These are phyloP conservation scores for Wickerhamomyces strasburgensis DNA, from an alignment of 805 yeast species.

Conservation along the genomic window DNA sequence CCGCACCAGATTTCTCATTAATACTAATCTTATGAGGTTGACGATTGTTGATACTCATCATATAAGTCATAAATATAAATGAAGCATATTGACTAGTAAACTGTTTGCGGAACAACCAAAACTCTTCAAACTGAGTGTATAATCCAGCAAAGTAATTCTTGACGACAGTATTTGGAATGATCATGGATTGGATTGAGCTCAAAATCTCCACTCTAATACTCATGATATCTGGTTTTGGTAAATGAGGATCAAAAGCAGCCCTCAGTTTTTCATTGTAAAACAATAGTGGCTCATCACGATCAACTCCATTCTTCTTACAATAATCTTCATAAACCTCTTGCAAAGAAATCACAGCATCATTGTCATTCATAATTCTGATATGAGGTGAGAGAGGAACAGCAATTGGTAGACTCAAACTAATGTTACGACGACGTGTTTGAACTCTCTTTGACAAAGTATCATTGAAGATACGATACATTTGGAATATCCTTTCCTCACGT, in stretches of 20 bases:
- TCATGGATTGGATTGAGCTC: slow-evolving; percentile 79
- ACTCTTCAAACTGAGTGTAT: slow-evolving; percentile 81
- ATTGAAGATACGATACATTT: slow-evolving; percentile 83
- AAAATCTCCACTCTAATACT: slow-evolving; percentile 88
- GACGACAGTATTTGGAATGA: slow-evolving; percentile 81
- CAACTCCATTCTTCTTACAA: slow-evolving; percentile 67
- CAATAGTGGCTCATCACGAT: slow-evolving; percentile 85
- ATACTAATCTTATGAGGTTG: slow-evolving; percentile 92
- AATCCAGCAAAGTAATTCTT: slow-evolving; percentile 68
- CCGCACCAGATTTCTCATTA: slow-evolving; percentile 75
- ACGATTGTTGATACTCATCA: slow-evolving; percentile 90
- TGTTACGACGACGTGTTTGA: slow-evolving; percentile 80
- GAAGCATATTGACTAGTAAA: slow-evolving; percentile 94
- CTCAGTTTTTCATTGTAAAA: slow-evolving; percentile 80
- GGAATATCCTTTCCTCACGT: slow-evolving; percentile 92
- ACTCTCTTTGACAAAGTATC: slow-evolving; percentile 75
- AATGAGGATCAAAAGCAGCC: slow-evolving; percentile 88
- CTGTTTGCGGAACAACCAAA: slow-evolving; percentile 95
- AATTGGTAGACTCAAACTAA: slow-evolving; percentile 80
- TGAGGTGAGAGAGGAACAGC: slow-evolving; percentile 95
- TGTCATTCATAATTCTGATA: slow-evolving; percentile 85
- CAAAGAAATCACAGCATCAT: slow-evolving; percentile 64
- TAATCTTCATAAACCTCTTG: slow-evolving; percentile 83
- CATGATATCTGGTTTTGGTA: slow-evolving; percentile 88
- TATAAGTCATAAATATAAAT: slow-evolving; percentile 84